phyloP scores from a whole-genome alignment of 208 protist species.

The Leishmania gerbilli region DNA sequence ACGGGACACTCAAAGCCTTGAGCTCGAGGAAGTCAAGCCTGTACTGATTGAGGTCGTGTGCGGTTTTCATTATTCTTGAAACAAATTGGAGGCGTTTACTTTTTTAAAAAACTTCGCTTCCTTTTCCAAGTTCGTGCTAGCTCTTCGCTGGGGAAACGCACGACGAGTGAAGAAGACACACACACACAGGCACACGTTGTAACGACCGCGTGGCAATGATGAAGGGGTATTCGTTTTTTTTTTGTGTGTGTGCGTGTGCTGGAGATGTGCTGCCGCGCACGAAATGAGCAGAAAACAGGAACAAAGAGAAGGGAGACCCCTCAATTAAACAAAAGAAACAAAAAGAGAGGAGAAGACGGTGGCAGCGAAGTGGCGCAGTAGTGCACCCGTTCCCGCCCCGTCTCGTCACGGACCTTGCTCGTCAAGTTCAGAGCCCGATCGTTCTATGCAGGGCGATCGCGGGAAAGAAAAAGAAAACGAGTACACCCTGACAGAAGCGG shows the following conservation, averaged over 20 bases:
- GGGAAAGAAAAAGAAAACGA: not conserved
- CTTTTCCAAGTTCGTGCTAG: not conserved
- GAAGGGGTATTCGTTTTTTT: not conserved
- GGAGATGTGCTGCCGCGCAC: not conserved
- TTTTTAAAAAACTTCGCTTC: not conserved
- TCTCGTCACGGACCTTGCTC: not conserved
- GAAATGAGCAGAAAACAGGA: not conserved
- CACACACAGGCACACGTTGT: not conserved
- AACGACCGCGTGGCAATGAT: not conserved
- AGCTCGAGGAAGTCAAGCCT: slow-evolving; percentile 72
- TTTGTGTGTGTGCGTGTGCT: not conserved
- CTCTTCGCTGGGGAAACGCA: not conserved
- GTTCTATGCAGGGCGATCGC: not conserved
- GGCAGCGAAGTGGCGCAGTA: not conserved
- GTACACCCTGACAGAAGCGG: not conserved
- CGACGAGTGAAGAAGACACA: not conserved
- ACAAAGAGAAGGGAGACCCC: not conserved
- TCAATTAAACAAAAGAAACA: not conserved
- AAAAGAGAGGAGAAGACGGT: not conserved
- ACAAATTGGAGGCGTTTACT: not conserved
- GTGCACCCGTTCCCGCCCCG: not conserved
- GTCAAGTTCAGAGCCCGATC: not conserved
- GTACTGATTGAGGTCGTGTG: slow-evolving; percentile 30
- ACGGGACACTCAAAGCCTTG: slow-evolving; percentile 78
- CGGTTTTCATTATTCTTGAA: slow-evolving; percentile 8